Evolutionary conservation across 83 land plant genomes (phyloP), one percentile per base, ranked within the genome.

Genomic region (Picea abies): DNA sequence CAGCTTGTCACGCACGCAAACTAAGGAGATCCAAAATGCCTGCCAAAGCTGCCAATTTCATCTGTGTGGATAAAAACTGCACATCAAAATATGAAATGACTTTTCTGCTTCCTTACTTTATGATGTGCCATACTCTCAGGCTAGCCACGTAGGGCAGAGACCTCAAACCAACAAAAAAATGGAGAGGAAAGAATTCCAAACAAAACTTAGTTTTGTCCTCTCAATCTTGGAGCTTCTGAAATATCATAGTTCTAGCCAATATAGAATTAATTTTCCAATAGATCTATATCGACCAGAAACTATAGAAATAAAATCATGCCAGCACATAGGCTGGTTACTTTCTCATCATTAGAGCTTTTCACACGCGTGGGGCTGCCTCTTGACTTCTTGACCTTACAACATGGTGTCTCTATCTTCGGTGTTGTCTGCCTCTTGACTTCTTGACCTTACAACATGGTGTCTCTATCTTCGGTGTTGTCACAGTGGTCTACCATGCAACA

Each of bases 381-480:
- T 56, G 58, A 76, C 62, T 56, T 26, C 62, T 52, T 76, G 62
- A 25, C 56, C 14, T 56, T 11, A 56, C 60, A 56, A 56, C 3
- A 56, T 52, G 58, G 58, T 52, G 58, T 11, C 58, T 11, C 58
- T 52, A 52, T 52, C 58, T 52, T 52, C 14, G 58, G 12, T 1
- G 49, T 7, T 44, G 49, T n/a, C n/a, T n/a, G n/a, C n/a, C n/a
- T n/a, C n/a, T n/a, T n/a, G n/a, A n/a, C n/a, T n/a, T n/a, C n/a
- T n/a, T n/a, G n/a, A n/a, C n/a, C n/a, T 32, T 35, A 77, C 25
- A 47, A 8, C 22, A 60, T 26, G 23, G 41, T 29, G 15, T 20
- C 68, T 49, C 76, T 88, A 88, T 5, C 87, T 84, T 71, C 94
- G 83, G 35, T 79, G 70, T 77, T 79, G 82, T 16, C 22, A 58